These are phyloP conservation scores for Syncephalis plumigaleata DNA, from an alignment of 371 early-diverging fungal species.

Conservation along the genomic window DNA sequence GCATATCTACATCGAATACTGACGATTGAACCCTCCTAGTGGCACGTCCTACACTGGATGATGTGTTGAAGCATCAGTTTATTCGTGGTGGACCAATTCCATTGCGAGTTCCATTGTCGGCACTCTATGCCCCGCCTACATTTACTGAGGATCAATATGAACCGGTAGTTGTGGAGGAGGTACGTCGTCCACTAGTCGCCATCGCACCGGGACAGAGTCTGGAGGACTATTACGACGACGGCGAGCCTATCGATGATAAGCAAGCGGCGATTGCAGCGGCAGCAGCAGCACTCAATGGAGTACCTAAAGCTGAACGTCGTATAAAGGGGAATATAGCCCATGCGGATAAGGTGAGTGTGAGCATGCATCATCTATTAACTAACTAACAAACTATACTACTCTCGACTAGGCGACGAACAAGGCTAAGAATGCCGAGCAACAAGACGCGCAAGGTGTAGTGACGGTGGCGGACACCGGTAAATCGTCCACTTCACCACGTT, in stretches of 20 bases:
- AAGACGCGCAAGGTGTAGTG: too few species aligned
- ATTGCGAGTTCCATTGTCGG: constrained; percentile 12
- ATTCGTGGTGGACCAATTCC: constrained; percentile 22
- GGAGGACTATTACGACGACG: not conserved
- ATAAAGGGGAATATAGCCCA: too few species aligned
- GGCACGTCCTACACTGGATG: constrained; percentile 19
- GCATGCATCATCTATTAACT: too few species aligned
- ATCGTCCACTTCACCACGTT: not conserved
- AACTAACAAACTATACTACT: too few species aligned
- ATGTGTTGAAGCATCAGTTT: constrained; percentile 21
- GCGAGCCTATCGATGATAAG: not conserved
- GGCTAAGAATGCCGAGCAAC: too few species aligned
- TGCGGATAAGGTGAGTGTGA: too few species aligned
- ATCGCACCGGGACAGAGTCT: not conserved
- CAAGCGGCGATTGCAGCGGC: not conserved
- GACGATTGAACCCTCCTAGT: constrained; percentile 6
- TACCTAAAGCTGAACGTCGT: not conserved
- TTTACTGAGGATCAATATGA: constrained; percentile 1
- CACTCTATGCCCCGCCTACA: constrained; percentile 13
- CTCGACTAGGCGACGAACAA: too few species aligned
- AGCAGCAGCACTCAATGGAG: not conserved
- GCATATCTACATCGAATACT: not conserved
- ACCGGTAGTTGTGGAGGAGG: not conserved
- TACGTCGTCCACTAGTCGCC: not conserved
- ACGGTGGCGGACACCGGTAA: too few species aligned